Evolutionary conservation across 192 early-diverging fungal genomes (phyloP), one percentile per base, ranked within the genome.

Genomic region (Gonapodya sp.): DNA sequence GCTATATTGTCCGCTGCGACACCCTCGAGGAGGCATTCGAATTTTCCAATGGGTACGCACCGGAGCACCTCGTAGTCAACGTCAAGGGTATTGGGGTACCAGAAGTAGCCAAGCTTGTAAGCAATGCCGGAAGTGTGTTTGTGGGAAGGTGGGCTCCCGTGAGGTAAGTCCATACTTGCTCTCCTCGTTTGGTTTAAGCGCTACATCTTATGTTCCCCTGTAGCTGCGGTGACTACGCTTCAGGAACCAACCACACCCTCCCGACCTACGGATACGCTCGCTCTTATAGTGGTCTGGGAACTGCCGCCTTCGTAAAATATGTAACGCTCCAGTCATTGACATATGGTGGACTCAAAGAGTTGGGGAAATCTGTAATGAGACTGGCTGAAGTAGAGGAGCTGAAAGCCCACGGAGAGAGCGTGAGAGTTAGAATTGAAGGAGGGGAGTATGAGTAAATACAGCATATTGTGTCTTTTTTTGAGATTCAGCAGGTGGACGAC

Each of bases 251-350:
- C 90, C 98, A 99, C 88, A 99, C 98, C 0, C 87, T 99, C 81
- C 98, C 98, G 24, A 98, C 97, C 0, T 99, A 99, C 83, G 98
- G 98, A 35, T 99, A 96, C 85, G 94, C 98, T 31, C 88, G 92
- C 79, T 98, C 98, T 95, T 98, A 99, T 87, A 97, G 96, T 81
- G 98, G 98, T 34, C 96, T 98, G 34, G 98, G 96, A 86, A 98
- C 97, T 2, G 88, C 88, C 34, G 96, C 96, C 0, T 99, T 99
- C 88, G 84, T 98, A 78, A 99, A 99, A 87, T 94, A 98, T 83
- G 96, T 99, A 33, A 99, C 98, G 0, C 87, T 95, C 24, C 98
- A 99, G 87, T 89, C 91, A 82, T 86, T 98, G 31, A 97, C 95
- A 1, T 88, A 88, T 75, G 93, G 95, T 35, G 98, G 98, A 24